phyloP scores from a whole-genome alignment of 2,329 filamentous ascomycete genomes.

The Didymella pomorum region DNA sequence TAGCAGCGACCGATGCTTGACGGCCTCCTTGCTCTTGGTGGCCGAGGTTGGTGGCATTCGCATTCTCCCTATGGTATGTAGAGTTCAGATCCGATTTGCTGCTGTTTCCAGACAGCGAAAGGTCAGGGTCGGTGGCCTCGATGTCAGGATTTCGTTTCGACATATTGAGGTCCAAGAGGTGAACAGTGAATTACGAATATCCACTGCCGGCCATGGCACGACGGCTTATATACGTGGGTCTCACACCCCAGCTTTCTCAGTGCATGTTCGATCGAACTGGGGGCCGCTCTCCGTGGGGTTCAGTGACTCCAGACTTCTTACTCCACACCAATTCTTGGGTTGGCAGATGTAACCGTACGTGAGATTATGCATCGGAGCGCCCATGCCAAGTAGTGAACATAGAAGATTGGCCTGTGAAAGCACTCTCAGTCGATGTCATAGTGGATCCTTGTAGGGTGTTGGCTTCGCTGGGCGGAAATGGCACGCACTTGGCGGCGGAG shows the following conservation, averaged over 20 bases:
- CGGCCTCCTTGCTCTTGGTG: slow-evolving; percentile 4
- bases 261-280: slow-evolving; percentile 17
- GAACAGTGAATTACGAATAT: neutral
- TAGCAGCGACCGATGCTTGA: slow-evolving; percentile 33
- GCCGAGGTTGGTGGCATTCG: slow-evolving; percentile 22
- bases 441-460: slow-evolving; percentile 30
- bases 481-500: slow-evolving; percentile 31
- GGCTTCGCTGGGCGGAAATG: slow-evolving; percentile 30
- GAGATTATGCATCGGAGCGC: slow-evolving; percentile 19
- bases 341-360: slow-evolving; percentile 40
- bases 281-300: slow-evolving; percentile 16
- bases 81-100: slow-evolving; percentile 35
- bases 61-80: slow-evolving; percentile 34
- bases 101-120: slow-evolving; percentile 31
- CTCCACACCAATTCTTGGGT: slow-evolving; percentile 27
- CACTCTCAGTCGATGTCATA: slow-evolving; percentile 40
- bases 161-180: slow-evolving; percentile 20
- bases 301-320: slow-evolving; percentile 23
- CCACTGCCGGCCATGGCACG: slow-evolving; percentile 1
- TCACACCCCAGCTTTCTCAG: slow-evolving; percentile 12
- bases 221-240: slow-evolving; percentile 15
- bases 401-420: slow-evolving; percentile 14
- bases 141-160: slow-evolving; percentile 36
- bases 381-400: slow-evolving; percentile 24
- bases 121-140: slow-evolving; percentile 36